These are phyloP conservation scores for Mortierella sp. DNA, from an alignment of 371 early-diverging fungal genomes.

Conservation along the genomic window DNA sequence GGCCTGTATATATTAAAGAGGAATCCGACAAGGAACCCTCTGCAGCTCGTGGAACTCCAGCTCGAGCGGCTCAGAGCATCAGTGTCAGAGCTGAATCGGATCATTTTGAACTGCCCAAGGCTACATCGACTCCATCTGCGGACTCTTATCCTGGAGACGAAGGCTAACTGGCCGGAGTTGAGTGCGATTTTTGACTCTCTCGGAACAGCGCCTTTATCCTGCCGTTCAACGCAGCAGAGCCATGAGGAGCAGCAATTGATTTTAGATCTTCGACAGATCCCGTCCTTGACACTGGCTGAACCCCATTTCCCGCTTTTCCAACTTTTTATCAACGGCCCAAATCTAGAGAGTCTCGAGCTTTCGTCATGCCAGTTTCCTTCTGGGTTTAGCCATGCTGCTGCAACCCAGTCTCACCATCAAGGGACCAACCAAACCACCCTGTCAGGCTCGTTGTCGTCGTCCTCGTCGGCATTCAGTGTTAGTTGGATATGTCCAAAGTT, in stretches of 20 bases:
- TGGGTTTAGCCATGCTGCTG: not conserved
- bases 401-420: not conserved
- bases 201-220: not conserved
- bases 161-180: constrained; percentile 16
- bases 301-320: constrained; percentile 11
- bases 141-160: not conserved
- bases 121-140: constrained; percentile 15
- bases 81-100: constrained; percentile 15
- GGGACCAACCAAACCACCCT: not conserved
- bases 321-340: constrained; percentile 10
- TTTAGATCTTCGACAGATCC: constrained; percentile 5
- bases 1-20: constrained; percentile 14
- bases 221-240: not conserved
- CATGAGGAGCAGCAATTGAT: not conserved
- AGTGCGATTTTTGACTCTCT: not conserved
- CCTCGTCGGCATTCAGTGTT: not conserved
- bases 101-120: constrained; percentile 19
- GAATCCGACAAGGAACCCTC: constrained; percentile 1
- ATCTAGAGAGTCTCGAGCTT: constrained; percentile 7
- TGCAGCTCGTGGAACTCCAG: constrained; percentile 20
- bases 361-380: constrained; percentile 7
- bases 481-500: constrained; percentile 33
- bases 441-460: no score
- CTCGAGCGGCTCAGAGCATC: constrained; percentile 13
- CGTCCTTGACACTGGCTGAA: constrained; percentile 1